These are phyloP conservation scores for Xylariomycetidae sp. DNA, from an alignment of 2,329 filamentous ascomycete species.

Conservation along the genomic window DNA sequence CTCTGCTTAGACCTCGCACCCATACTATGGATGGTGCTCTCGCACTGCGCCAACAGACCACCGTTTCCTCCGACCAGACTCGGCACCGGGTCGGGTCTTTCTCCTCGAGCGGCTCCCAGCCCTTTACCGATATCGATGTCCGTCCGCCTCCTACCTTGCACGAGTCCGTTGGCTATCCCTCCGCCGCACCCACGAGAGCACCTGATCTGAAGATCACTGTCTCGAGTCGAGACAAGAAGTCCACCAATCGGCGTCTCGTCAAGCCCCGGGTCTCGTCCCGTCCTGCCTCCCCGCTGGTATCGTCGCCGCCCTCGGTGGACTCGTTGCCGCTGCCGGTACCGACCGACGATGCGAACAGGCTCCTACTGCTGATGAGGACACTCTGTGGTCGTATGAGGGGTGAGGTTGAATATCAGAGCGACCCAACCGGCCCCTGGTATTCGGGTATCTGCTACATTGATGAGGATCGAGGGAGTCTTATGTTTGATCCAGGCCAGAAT, in stretches of 20 bases:
- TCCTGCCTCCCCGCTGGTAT: constrained; percentile 53
- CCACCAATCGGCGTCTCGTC: constrained; percentile 45
- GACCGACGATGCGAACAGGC: constrained; percentile 65
- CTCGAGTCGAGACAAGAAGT: constrained; percentile 42
- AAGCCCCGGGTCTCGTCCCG: constrained; percentile 53
- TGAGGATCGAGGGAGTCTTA: constrained; percentile 67
- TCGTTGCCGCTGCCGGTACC: constrained; percentile 55
- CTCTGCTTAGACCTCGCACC: constrained; percentile 46
- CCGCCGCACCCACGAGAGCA: constrained; percentile 29
- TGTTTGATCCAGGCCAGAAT: constrained; percentile 68
- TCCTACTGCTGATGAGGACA: constrained; percentile 72
- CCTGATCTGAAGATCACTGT: constrained; percentile 31
- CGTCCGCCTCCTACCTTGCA: constrained; percentile 35
- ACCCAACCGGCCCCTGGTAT: constrained; percentile 59
- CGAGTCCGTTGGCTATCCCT: constrained; percentile 39
- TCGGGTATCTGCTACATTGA: constrained; percentile 73
- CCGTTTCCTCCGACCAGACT: constrained; percentile 38
- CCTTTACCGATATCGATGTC: constrained; percentile 41
- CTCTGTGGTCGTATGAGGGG: constrained; percentile 77
- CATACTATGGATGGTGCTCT: constrained; percentile 52
- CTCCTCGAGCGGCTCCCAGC: constrained; percentile 48
- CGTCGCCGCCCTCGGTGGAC: constrained; percentile 53
- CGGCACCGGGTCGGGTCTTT: constrained; percentile 68
- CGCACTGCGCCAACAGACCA: constrained; percentile 38
- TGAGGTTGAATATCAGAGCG: constrained; percentile 66